phyloP scores from a whole-genome alignment of 148 eudicot species.

The Camellia sinensis region DNA sequence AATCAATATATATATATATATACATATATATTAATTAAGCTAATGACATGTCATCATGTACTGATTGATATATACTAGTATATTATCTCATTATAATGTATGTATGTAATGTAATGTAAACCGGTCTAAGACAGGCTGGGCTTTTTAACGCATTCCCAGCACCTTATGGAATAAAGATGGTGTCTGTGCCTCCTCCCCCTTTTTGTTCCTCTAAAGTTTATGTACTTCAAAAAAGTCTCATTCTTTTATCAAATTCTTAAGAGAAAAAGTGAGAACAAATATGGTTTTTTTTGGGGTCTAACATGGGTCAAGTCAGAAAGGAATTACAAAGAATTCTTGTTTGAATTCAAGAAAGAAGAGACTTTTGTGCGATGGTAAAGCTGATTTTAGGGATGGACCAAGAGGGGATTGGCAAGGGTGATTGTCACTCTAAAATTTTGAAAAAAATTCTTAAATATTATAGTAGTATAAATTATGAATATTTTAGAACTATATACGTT shows the following conservation, averaged over 20 bases:
- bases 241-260: not conserved
- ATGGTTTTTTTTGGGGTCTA: not conserved
- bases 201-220: conserved; percentile 1
- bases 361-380: too few relatives aligned
- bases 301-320: not conserved
- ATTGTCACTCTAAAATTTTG: too few relatives aligned
- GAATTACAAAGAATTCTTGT: not conserved
- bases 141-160: conserved; percentile 9
- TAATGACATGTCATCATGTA: not conserved
- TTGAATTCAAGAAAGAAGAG: not conserved
- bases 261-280: not conserved
- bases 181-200: not conserved
- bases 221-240: not conserved
- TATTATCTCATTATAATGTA: not conserved
- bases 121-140: conserved; percentile 9
- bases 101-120: not conserved
- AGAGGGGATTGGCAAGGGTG: too few relatives aligned
- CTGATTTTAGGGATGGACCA: too few relatives aligned
- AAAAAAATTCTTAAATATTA: too few relatives aligned
- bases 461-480: too few relatives aligned
- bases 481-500: too few relatives aligned
- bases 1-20: too few relatives aligned
- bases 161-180: conserved; percentile 6
- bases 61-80: not conserved
- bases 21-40: not conserved